Evolutionary conservation across 768 basidiomycete species (phyloP).

Genomic region (Phallus indusiatus): DNA sequence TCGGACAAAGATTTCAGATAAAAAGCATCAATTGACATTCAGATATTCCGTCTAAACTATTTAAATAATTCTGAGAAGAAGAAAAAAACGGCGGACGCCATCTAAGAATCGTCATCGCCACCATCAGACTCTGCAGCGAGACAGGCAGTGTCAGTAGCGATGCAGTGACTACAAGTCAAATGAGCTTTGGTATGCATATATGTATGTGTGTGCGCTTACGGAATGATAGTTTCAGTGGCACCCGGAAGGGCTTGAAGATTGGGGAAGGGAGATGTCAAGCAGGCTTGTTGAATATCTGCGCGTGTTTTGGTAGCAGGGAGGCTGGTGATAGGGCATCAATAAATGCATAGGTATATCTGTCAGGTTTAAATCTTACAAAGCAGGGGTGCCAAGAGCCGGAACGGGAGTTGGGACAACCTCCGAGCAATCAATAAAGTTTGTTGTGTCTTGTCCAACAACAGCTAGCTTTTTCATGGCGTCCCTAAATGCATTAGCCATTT

Average conservation of each 20-base stretch:
- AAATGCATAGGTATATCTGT: not conserved
- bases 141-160: not conserved
- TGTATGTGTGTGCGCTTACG: not conserved
- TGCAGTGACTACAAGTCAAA: not conserved
- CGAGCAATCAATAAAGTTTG: conserved; percentile 21
- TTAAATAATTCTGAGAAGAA: no score
- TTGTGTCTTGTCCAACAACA: conserved; percentile 19
- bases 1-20: no score
- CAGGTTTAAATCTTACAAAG: conserved; percentile 2
- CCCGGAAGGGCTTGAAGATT: conserved; percentile 14
- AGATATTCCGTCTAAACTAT: no score
- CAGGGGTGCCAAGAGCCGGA: conserved; percentile 1
- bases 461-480: conserved; percentile 27
- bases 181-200: not conserved
- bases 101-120: not conserved
- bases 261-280: conserved; percentile 20
- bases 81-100: not conserved
- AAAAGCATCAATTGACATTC: no score
- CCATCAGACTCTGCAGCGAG: not conserved
- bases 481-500: conserved; percentile 20
- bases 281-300: conserved; percentile 21
- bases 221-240: conserved; percentile 2
- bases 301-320: conserved; percentile 24
- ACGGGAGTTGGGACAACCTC: conserved; percentile 16
- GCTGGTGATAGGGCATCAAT: conserved; percentile 2